Percentiles rank a stretch among this genome's conserved stretches.
Evolutionary conservation across 192 early-diverging fungal genomes (phyloP).

Genomic region (Glomus cerebriforme): DNA sequence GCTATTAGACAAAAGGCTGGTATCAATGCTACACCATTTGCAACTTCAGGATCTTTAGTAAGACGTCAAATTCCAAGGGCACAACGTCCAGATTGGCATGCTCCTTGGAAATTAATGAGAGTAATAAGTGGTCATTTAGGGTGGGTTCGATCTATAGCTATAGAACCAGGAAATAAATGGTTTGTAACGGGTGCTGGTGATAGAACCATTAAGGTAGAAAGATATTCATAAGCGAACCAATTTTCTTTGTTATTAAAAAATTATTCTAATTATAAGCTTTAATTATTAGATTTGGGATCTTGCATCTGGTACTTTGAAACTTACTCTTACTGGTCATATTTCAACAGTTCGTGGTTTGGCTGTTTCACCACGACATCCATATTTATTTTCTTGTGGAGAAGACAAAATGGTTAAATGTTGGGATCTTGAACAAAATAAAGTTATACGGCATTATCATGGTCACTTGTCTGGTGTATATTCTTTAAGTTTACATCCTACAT

Average conservation of each 20-base stretch:
- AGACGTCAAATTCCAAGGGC: constrained; percentile 54
- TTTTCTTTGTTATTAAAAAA: background rate
- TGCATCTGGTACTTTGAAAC: constrained; percentile 92
- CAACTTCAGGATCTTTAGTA: constrained; percentile 51
- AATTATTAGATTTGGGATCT: constrained; percentile 90
- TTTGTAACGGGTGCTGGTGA: constrained; percentile 98
- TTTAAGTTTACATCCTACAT: constrained; percentile 87
- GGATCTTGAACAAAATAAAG: constrained; percentile 99
- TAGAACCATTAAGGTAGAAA: constrained; percentile 90
- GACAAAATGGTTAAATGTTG: constrained; percentile 99
- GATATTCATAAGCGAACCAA: constrained; percentile 13
- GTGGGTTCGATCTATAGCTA: constrained; percentile 90
- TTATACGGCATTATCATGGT: constrained; percentile 98
- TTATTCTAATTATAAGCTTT: background rate
- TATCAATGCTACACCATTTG: constrained; percentile 48
- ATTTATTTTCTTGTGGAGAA: constrained; percentile 95
- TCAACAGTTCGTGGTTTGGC: constrained; percentile 92
- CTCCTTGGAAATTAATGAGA: constrained; percentile 98
- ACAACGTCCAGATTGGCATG: constrained; percentile 89
- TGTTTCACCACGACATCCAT: constrained; percentile 93
- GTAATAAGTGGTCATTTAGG: constrained; percentile 98
- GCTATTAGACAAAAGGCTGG: constrained; percentile 26
- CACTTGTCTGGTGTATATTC: constrained; percentile 95
- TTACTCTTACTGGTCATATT: constrained; percentile 97
- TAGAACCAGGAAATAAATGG: constrained; percentile 97